Evolutionary conservation across 257 asterid species (phyloP).

Genomic region (Solanum sitiens): DNA sequence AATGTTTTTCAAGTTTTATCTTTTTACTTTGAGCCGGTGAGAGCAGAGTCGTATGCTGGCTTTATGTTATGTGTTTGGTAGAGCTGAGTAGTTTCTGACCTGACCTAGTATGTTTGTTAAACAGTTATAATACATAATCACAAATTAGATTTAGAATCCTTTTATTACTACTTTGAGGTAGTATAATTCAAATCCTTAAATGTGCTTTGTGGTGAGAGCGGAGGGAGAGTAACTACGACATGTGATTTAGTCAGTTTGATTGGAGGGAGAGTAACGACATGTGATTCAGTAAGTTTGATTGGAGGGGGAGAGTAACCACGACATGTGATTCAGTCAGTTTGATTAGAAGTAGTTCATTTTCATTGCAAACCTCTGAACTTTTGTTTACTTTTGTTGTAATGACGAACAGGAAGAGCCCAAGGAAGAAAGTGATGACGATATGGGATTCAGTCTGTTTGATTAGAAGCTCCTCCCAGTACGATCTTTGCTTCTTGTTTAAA

Average conservation of each 20-base stretch:
- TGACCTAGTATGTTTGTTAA: neutral
- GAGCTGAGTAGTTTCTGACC: neutral
- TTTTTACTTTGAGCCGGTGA: neutral
- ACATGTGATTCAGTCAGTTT: neutral
- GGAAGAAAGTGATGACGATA: conserved; percentile 47
- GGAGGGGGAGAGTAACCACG: no score
- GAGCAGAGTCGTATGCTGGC: neutral
- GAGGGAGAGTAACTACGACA: neutral
- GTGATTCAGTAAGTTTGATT: neutral
- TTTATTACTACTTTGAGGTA: no score
- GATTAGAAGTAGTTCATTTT: neutral
- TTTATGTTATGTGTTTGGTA: neutral
- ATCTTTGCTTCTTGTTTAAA: neutral
- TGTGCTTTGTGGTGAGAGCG: neutral
- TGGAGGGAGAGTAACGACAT: neutral
- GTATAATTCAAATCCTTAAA: neutral
- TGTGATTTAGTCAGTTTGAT: neutral
- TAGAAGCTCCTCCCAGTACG: conserved; percentile 4
- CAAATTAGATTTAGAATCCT: neutral
- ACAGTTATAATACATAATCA: neutral
- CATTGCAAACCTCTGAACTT: neutral
- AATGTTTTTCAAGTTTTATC: neutral
- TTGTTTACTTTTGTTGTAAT: neutral
- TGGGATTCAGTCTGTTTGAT: conserved; percentile 45
- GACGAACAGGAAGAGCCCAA: conserved; percentile 37